Conservation (phyloP, 805 yeast genomes). For the Wickerhamomyces silvicola region DNA sequence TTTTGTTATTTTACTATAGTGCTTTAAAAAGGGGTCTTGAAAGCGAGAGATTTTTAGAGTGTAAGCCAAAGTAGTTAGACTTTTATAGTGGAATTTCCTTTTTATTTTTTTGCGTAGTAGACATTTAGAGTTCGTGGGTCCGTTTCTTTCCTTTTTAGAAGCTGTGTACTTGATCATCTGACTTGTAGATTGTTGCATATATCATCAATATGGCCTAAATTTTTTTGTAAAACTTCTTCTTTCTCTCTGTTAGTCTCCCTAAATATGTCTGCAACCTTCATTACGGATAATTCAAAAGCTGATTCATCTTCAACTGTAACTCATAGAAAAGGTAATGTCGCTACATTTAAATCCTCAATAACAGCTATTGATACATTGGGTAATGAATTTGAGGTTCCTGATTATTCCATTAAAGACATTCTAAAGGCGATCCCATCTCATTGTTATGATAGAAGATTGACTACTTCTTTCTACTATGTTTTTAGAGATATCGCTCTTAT, state of each 20-base stretch:
- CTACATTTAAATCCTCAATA: background rate
- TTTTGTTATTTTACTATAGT: no score
- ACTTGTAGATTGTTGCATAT: background rate
- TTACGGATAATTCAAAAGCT: background rate
- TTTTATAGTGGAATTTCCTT: no score
- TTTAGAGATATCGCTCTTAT: slow-evolving; percentile 54
- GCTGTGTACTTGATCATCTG: no score
- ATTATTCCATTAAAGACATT: slow-evolving; percentile 69
- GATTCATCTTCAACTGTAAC: background rate
- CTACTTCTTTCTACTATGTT: slow-evolving; percentile 55
- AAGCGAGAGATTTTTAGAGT: no score
- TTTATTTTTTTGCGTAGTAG: no score
- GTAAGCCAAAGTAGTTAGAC: no score
- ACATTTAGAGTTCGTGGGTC: no score
- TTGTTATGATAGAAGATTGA: slow-evolving; percentile 61
- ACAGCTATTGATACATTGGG: slow-evolving; percentile 31
- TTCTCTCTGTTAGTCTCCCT: background rate
- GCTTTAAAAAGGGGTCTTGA: no score
- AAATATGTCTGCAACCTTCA: slow-evolving; percentile 3
- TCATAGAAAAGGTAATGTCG: slow-evolving; percentile 1
- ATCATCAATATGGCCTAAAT: background rate
- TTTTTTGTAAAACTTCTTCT: background rate
- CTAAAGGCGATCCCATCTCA: slow-evolving; percentile 65
- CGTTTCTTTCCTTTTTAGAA: no score
- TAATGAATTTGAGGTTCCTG: slow-evolving; percentile 65